Percentiles rank a stretch among this genome's conserved stretches.
phyloP scores from a whole-genome alignment of 2,329 filamentous ascomycete species.

The Pseudopyricularia cyperi region DNA sequence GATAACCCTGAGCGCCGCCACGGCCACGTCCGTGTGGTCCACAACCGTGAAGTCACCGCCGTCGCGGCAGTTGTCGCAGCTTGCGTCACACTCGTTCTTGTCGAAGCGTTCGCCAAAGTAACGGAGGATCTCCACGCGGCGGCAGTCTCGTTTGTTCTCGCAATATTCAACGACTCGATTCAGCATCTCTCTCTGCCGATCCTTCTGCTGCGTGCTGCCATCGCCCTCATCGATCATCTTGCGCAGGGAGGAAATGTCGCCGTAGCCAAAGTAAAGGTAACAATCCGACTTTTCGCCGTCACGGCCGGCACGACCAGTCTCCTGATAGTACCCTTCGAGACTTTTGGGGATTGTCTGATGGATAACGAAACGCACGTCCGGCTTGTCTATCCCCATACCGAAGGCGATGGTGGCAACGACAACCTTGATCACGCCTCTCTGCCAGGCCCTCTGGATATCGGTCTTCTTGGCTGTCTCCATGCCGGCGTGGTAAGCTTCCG shows the following conservation, averaged over 20 bases:
- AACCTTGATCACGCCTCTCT: constrained; percentile 64
- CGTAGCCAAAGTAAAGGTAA: constrained; percentile 78
- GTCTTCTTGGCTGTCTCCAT: constrained; percentile 57
- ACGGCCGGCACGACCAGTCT: constrained; percentile 87
- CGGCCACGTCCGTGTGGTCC: constrained; percentile 67
- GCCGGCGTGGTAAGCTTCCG: constrained; percentile 76
- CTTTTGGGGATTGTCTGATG: constrained; percentile 90
- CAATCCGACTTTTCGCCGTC: constrained; percentile 82
- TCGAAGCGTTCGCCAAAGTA: constrained; percentile 88
- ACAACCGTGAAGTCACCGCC: constrained; percentile 55
- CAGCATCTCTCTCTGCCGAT: constrained; percentile 74
- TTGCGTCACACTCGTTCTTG: constrained; percentile 53
- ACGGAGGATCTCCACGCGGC: constrained; percentile 74
- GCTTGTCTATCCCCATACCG: constrained; percentile 99
- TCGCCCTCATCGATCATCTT: constrained; percentile 77
- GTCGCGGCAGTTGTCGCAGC: constrained; percentile 83
- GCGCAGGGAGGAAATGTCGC: constrained; percentile 59
- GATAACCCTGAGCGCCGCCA: constrained; percentile 58
- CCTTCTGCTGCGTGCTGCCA: constrained; percentile 63
- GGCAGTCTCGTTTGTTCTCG: constrained; percentile 78
- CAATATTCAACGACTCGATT: constrained; percentile 76
- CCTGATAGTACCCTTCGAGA: constrained; percentile 95
- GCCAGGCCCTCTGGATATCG: constrained; percentile 68
- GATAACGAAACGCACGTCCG: constrained; percentile 91
- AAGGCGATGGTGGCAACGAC: constrained; percentile 98